phyloP scores from a whole-genome alignment of 2,329 filamentous ascomycete genomes.

The Dactylonectria estremocensis region DNA sequence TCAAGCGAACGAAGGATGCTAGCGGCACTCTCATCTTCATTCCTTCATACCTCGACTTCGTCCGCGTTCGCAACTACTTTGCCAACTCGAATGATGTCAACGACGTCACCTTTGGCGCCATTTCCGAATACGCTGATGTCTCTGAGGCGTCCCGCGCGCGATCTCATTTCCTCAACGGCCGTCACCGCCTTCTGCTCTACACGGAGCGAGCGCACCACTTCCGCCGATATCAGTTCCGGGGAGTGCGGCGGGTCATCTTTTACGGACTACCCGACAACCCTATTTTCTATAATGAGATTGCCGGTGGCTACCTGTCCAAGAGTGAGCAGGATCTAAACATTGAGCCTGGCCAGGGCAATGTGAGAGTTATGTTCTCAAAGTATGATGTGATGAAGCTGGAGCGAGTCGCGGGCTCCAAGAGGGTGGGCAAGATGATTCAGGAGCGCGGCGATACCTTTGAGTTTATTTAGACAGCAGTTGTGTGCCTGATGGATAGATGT shows the following conservation, averaged over 20 bases:
- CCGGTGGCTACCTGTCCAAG: constrained; percentile 75
- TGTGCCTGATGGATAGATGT: background rate
- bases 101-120: constrained; percentile 76
- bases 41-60: constrained; percentile 94
- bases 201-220: constrained; percentile 98
- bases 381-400: constrained; percentile 94
- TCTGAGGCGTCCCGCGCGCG: constrained; percentile 86
- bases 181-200: constrained; percentile 89
- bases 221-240: constrained; percentile 85
- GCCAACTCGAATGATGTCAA: constrained; percentile 75
- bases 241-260: constrained; percentile 88
- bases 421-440: constrained; percentile 86
- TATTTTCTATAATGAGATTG: constrained; percentile 83
- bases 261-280: constrained; percentile 94
- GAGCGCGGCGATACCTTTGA: constrained; percentile 94
- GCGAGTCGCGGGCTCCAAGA: constrained; percentile 85
- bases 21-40: constrained; percentile 88
- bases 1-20: constrained; percentile 75
- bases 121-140: constrained; percentile 89
- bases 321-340: constrained; percentile 71
- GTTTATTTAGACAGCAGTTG: constrained; percentile 75
- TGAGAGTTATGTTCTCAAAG: constrained; percentile 82
- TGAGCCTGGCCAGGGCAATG: constrained; percentile 72
- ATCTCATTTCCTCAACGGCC: constrained; percentile 87
- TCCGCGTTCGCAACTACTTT: constrained; percentile 93